These are phyloP conservation scores for Periconia macrospinosa DNA, from an alignment of 2,329 filamentous ascomycete genomes.

Conservation along the genomic window DNA sequence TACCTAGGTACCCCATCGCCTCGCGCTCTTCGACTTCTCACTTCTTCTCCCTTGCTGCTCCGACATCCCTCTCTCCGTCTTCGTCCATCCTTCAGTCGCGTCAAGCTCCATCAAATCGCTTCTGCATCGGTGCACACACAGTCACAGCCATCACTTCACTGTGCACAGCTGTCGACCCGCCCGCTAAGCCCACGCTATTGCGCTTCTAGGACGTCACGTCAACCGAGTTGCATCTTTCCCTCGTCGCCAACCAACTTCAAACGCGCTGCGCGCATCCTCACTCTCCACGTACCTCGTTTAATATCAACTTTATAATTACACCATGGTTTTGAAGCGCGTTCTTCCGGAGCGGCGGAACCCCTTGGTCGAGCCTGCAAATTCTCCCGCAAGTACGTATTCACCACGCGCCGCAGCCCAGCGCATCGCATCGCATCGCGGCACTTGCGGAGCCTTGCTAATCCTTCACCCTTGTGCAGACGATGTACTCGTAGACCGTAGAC, in stretches of 20 bases:
- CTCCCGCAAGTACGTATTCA: conserved; percentile 63
- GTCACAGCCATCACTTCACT: conserved; percentile 14
- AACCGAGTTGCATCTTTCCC: conserved; percentile 3
- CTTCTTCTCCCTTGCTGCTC: conserved; percentile 3
- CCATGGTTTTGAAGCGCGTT: conserved; percentile 45
- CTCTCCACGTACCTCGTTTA: conserved; percentile 8
- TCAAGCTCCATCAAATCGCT: not conserved
- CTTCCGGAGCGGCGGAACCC: conserved; percentile 68
- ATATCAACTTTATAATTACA: conserved; percentile 16
- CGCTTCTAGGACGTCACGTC: conserved; percentile 18
- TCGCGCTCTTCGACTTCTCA: not conserved
- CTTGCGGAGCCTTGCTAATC: conserved; percentile 29
- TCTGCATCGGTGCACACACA: not conserved
- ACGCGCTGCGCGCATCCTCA: conserved; percentile 32
- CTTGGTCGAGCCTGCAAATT: conserved; percentile 62
- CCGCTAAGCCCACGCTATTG: conserved; percentile 6
- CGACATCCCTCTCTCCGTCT: conserved; percentile 2
- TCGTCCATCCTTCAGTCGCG: conserved; percentile 6
- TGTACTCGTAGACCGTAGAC: conserved; percentile 75
- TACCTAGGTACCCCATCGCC: conserved; percentile 2
- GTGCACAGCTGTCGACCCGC: conserved; percentile 11
- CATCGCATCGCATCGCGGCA: conserved; percentile 20
- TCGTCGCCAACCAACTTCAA: conserved; percentile 13
- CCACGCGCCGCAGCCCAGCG: conserved; percentile 27
- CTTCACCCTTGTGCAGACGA: conserved; percentile 41